Evolutionary conservation across 192 early-diverging fungal genomes (phyloP).

Genomic region (Chytriomyces sp.): DNA sequence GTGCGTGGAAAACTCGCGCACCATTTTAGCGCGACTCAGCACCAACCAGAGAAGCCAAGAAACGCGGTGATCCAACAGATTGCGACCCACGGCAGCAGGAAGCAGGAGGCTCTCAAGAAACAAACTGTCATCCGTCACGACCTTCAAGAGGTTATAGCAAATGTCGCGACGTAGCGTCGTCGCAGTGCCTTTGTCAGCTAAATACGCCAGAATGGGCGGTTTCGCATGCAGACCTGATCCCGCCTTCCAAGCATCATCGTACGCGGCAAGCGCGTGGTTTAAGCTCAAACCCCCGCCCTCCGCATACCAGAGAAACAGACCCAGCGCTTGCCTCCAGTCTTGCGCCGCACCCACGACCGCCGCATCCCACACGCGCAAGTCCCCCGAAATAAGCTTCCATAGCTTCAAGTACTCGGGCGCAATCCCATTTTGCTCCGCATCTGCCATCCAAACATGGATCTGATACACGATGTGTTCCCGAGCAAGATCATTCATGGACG

Average conservation of each 20-base stretch:
- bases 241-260: slow-evolving; percentile 29
- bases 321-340: slow-evolving; percentile 53
- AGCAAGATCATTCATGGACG: slow-evolving; percentile 24
- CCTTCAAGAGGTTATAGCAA: slow-evolving; percentile 73
- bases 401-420: slow-evolving; percentile 36
- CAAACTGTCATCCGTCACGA: slow-evolving; percentile 53
- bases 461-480: slow-evolving; percentile 36
- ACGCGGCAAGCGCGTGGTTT: slow-evolving; percentile 36
- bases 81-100: slow-evolving; percentile 58
- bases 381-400: slow-evolving; percentile 45
- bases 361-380: slow-evolving; percentile 38
- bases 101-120: slow-evolving; percentile 62
- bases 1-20: slow-evolving; percentile 46
- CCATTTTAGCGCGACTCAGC: slow-evolving; percentile 43
- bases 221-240: slow-evolving; percentile 10
- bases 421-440: slow-evolving; percentile 2
- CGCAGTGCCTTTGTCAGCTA: background rate
- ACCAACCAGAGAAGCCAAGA: slow-evolving; percentile 68
- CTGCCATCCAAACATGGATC: slow-evolving; percentile 41
- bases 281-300: slow-evolving; percentile 43
- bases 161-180: slow-evolving; percentile 49
- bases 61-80: slow-evolving; percentile 68
- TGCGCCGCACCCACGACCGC: slow-evolving; percentile 22
- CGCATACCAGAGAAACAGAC: slow-evolving; percentile 57
- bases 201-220: slow-evolving; percentile 1